Percentiles rank a stretch among this genome's conserved stretches.
phyloP scores from a whole-genome alignment of 495 filamentous ascomycete species.

The Aspergillus ostianus region DNA sequence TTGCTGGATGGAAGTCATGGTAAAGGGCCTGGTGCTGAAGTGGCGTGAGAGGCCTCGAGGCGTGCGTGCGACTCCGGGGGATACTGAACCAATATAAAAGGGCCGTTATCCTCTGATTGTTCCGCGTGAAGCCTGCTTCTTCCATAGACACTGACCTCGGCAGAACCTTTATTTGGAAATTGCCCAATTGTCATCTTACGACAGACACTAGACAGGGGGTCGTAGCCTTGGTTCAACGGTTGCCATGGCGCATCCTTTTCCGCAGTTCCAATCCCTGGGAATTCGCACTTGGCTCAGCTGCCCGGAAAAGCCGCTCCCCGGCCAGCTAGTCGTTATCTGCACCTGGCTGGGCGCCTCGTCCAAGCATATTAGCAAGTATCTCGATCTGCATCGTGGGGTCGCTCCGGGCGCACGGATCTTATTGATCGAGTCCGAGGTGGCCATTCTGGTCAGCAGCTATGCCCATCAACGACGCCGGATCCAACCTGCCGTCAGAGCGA shows the following conservation, averaged over 20 bases:
- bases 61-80: no score
- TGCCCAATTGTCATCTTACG: no score
- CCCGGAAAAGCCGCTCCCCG: constrained; percentile 2
- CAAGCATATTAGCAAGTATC: constrained; percentile 7
- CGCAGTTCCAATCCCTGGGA: neutral
- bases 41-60: no score
- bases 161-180: no score
- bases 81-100: no score
- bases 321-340: constrained; percentile 4
- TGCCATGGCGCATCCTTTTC: neutral
- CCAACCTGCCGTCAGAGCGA: neutral
- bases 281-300: neutral
- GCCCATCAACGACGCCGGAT: constrained; percentile 8
- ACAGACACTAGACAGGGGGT: no score
- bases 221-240: no score
- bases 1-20: neutral
- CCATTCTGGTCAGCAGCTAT: constrained; percentile 9
- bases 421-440: constrained; percentile 5
- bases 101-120: no score
- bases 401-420: constrained; percentile 5
- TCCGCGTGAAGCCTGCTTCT: no score
- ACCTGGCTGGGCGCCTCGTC: constrained; percentile 7
- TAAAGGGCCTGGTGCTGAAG: neutral
- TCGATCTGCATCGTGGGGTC: constrained; percentile 3
- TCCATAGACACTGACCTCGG: no score